phyloP scores from a whole-genome alignment of 2,329 filamentous ascomycete species.

The Purpureocillium lavendulum region DNA sequence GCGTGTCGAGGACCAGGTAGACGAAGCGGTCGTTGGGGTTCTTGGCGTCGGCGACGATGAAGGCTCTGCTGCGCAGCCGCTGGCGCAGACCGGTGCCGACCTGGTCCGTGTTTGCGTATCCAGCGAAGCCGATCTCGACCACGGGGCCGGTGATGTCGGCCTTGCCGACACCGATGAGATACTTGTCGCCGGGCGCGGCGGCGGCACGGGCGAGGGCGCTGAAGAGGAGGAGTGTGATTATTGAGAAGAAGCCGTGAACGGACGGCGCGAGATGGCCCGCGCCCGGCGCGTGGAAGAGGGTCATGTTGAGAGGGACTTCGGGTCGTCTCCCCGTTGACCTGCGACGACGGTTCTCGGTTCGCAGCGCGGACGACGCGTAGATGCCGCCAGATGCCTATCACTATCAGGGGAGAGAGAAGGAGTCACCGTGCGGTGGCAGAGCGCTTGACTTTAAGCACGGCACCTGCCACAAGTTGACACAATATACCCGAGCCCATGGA shows the following conservation, averaged over 20 bases:
- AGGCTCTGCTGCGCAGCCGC: constrained; percentile 79
- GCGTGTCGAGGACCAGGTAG: constrained; percentile 80
- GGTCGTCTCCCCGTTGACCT: too few species aligned
- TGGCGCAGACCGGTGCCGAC: constrained; percentile 78
- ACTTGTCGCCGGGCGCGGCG: constrained; percentile 21
- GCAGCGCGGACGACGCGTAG: too few species aligned
- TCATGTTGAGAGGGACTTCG: constrained; percentile 2
- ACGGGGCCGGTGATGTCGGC: constrained; percentile 63
- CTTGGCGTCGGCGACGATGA: constrained; percentile 67
- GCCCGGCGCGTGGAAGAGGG: constrained; percentile 1
- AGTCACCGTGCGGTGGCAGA: too few species aligned
- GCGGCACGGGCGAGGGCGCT: constrained; percentile 1
- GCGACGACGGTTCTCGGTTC: too few species aligned
- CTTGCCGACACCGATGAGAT: constrained; percentile 48
- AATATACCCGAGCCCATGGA: too few species aligned
- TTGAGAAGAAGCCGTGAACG: constrained; percentile 5
- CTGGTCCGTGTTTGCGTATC: constrained; percentile 82
- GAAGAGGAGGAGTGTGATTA: constrained; percentile 6
- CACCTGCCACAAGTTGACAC: too few species aligned
- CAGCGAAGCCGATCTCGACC: constrained; percentile 85
- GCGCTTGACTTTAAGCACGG: too few species aligned
- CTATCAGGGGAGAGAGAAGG: too few species aligned
- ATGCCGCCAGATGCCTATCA: too few species aligned
- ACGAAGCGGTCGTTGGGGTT: constrained; percentile 66
- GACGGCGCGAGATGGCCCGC: constrained; percentile 1